Base-by-base conservation (phyloP, 768 basidiomycete species). In the Chalciporus sphaerocephalus region DNA sequence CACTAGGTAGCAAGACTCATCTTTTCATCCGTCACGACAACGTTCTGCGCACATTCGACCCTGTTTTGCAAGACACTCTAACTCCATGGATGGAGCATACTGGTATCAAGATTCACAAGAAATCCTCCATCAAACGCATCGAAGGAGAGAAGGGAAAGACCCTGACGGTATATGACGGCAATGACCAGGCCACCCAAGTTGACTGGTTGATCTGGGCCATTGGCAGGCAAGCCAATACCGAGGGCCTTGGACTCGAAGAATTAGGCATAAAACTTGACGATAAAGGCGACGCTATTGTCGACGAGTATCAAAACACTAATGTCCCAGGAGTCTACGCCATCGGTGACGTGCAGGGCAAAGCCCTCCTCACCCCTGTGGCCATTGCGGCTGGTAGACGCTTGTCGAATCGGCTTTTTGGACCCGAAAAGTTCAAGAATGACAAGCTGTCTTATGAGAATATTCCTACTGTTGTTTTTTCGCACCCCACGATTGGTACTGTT, bases 401-500 rank as follows among this genome's bases (percentile, higher is more conserved):
- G 30, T 76, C 87, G 43, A 98, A 98, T 69, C 74, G 96, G 48
- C 69, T 98, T 37, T 99, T 92, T 58, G 96, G 96, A 9, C 83
- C 84, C 3, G 79, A 81, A 49, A 74, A 89, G 67, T 94, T 76
- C 77, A 92, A 87, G 72, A 64, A 85, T 38, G 87, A 95, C 58
- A 92, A 95, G 66, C 74, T 97, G 46, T 75, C 73, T 55, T 99
- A 98, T 63, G 76, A 84, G 25, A 80, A 97, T 62, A 93, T 99
- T 48, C 86, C 96, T 4, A 90, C 85, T 38, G 96, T 98, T 50
- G 92, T 98, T 45, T 98, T 98, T 72, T 91, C 95, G 92, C 95
- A 98, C 66, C 96, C 95, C 0, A 83, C 95, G 11, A 90, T 96
- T 48, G 96, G 96, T 24, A 89, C 93, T 12, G 91, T 98, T 25